Base-by-base conservation (phyloP, 768 basidiomycete species). In the Trichaptum fuscoviolaceum region DNA sequence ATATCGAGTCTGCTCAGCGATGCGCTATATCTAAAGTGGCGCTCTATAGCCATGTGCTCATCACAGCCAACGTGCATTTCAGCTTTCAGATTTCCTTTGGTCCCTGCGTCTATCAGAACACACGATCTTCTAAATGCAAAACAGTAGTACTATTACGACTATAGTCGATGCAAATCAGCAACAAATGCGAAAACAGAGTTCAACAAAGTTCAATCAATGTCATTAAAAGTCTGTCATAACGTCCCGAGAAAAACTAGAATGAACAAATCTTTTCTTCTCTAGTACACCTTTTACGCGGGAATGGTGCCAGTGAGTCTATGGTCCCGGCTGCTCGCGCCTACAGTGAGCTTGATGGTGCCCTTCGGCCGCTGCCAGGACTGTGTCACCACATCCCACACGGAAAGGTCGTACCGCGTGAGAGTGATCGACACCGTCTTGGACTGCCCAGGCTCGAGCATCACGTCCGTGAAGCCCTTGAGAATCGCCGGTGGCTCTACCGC, bases 341-440 rank as follows among this genome's bases (percentile, higher is more conserved):
- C 77, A 6, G 85, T 83, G 63, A 95, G 81, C 24, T 77, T 77
- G 71, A 91, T 87, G 57, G 73, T 80, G 1, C 91, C 92, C 1
- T 76, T 71, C 0, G 93, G 92, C 69, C 83, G 85, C 68, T 79
- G 78, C 92, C 93, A 95, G 2, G 89, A 86, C 75, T 95, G 93
- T 26, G 80, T 79, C 10, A 76, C 82, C 1, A 83, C 84, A 74
- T 94, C 90, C 93, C 92, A 94, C 65, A 91, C 82, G 24, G 86
- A 89, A 70, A 92, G 70, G 69, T 90, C 88, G 70, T 91, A 87
- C 36, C 88, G 80, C 17, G 90, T 87, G 35, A 93, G 78, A 8
- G 79, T 82, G 70, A 93, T 81, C 7, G 78, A 81, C 1, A 87
- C 85, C 8, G 68, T 74, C 66, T 74, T 74, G 26, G 73, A 81